phyloP scores from a whole-genome alignment of 1,284 basidiomycete genomes.

The Pyrrhoderma noxium region DNA sequence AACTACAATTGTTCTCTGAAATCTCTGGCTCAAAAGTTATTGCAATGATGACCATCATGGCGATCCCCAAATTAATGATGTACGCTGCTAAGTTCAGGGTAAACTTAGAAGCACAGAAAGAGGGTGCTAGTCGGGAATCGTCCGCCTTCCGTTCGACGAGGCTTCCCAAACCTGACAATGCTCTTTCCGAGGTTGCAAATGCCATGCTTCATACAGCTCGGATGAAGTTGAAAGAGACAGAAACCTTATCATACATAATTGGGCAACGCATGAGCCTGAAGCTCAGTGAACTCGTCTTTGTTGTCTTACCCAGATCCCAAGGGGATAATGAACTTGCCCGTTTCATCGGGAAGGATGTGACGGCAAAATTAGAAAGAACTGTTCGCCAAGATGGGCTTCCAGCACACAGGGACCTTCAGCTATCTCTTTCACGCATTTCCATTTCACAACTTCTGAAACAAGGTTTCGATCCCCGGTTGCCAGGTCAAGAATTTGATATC shows the following conservation, averaged over 20 bases:
- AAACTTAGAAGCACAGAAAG: slow-evolving; percentile 65
- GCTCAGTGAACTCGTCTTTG: slow-evolving; percentile 52
- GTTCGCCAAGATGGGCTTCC: slow-evolving; percentile 43
- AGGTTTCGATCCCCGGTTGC: slow-evolving; percentile 33
- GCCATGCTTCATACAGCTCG: slow-evolving; percentile 74
- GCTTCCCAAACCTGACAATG: slow-evolving; percentile 62
- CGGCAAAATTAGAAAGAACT: slow-evolving; percentile 56
- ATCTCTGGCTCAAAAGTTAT: slow-evolving; percentile 68
- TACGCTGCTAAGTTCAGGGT: slow-evolving; percentile 67
- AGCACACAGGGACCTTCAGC: slow-evolving; percentile 51
- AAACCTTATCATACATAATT: slow-evolving; percentile 53
- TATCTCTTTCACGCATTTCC: slow-evolving; percentile 67
- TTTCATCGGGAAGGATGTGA: slow-evolving; percentile 58
- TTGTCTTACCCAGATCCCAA: slow-evolving; percentile 73
- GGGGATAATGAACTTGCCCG: slow-evolving; percentile 66
- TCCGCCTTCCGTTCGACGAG: slow-evolving; percentile 61
- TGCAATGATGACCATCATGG: slow-evolving; percentile 63
- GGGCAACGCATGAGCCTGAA: slow-evolving; percentile 66
- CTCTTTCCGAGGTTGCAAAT: slow-evolving; percentile 75
- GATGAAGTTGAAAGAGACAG: slow-evolving; percentile 57
- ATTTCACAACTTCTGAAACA: slow-evolving; percentile 62
- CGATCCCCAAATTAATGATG: slow-evolving; percentile 65
- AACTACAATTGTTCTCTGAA: slow-evolving; percentile 69
- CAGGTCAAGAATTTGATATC: slow-evolving; percentile 14
- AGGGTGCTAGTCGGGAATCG: slow-evolving; percentile 68